Percentiles rank a stretch among this genome's conserved stretches.
These are phyloP conservation scores for Paxillus ammoniavirescens DNA, from an alignment of 768 basidiomycete genomes.

Conservation along the genomic window DNA sequence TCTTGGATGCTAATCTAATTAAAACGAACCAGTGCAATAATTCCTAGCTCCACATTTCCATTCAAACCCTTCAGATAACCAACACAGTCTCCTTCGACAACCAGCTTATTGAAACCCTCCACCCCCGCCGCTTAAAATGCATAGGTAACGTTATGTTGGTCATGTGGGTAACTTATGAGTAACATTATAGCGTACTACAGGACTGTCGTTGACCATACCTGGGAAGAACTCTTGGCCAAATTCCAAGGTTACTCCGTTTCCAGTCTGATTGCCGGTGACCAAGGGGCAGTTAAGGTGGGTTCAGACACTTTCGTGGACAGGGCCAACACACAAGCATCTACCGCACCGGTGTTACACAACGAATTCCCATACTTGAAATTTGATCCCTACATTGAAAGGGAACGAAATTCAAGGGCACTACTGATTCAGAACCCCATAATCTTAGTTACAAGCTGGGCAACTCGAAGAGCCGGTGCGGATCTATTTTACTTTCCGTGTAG, in stretches of 20 bases:
- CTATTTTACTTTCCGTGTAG: background rate
- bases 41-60: too few species aligned
- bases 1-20: too few species aligned
- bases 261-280: background rate
- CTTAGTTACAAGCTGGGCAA: background rate
- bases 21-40: too few species aligned
- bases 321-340: too few species aligned
- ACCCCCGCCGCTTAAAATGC: constrained; percentile 1
- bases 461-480: background rate
- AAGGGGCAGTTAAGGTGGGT: background rate
- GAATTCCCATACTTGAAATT: background rate
- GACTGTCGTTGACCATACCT: background rate
- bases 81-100: too few species aligned
- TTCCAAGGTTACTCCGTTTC: background rate
- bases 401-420: background rate
- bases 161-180: background rate
- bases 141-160: background rate
- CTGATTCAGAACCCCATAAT: background rate
- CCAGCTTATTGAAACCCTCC: too few species aligned
- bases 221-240: background rate
- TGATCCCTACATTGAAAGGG: background rate
- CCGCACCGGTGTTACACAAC: background rate
- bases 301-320: background rate
- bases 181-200: background rate
- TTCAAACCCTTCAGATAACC: too few species aligned